These are phyloP conservation scores for Yamadazyma kitorensis DNA, from an alignment of 805 yeast genomes.

Conservation along the genomic window DNA sequence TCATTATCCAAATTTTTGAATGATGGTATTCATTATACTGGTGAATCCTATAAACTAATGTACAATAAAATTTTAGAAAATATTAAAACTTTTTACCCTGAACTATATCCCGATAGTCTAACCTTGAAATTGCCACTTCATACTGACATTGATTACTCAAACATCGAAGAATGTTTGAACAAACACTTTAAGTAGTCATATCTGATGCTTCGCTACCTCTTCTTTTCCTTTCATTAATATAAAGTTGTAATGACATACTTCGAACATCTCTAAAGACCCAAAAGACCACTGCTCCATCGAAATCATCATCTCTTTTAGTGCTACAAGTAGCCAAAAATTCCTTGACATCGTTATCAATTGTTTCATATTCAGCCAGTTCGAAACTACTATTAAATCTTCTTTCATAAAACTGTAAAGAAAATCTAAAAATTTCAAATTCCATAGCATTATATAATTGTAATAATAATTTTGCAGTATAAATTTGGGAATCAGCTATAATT, in stretches of 20 bases:
- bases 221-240: slow-evolving; percentile 11
- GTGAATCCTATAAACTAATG: slow-evolving; percentile 49
- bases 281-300: slow-evolving; percentile 20
- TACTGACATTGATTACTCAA: slow-evolving; percentile 6
- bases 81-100: slow-evolving; percentile 34
- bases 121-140: slow-evolving; percentile 3
- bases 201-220: slow-evolving; percentile 6
- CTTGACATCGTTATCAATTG: slow-evolving; percentile 11
- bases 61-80: slow-evolving; percentile 40
- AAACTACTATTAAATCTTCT: slow-evolving; percentile 11
- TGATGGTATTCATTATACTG: slow-evolving; percentile 64
- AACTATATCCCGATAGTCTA: slow-evolving; percentile 6
- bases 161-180: slow-evolving; percentile 1
- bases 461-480: slow-evolving; percentile 15
- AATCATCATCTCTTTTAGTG: slow-evolving; percentile 15
- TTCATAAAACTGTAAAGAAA: slow-evolving; percentile 14
- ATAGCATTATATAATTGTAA: slow-evolving; percentile 15
- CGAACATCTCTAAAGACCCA: slow-evolving; percentile 23
- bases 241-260: slow-evolving; percentile 19
- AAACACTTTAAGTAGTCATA: neutral
- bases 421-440: slow-evolving; percentile 21
- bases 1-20: slow-evolving; percentile 13
- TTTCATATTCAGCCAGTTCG: slow-evolving; percentile 1
- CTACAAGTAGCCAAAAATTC: slow-evolving; percentile 3
- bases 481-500: slow-evolving; percentile 16